Evolutionary conservation across 305 asterid species (phyloP).

Genomic region (Solanum aculeatissimum): DNA sequence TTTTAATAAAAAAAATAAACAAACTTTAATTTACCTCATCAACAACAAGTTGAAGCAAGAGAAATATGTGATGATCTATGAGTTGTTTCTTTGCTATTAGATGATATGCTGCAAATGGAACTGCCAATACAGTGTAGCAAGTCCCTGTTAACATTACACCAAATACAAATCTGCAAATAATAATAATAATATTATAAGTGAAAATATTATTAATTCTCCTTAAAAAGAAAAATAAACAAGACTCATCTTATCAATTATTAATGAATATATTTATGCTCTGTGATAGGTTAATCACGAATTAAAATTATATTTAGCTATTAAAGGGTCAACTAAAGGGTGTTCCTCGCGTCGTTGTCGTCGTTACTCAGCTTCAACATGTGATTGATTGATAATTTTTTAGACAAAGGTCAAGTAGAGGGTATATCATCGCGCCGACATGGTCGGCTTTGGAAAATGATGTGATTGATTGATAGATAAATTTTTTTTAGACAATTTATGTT

Average conservation of each 20-base stretch:
- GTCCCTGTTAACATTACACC: constrained; percentile 10
- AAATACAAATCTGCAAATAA: background rate
- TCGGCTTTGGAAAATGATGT: too few relatives aligned
- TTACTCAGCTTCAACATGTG: too few relatives aligned
- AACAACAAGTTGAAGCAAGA: constrained; percentile 14
- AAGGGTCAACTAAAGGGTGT: too few relatives aligned
- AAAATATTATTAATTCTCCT: background rate
- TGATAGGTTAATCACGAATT: background rate
- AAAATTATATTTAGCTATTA: too few relatives aligned
- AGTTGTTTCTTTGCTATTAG: constrained; percentile 17
- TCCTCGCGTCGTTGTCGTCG: too few relatives aligned
- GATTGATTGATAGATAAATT: too few relatives aligned
- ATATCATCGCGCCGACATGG: too few relatives aligned
- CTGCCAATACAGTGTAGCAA: constrained; percentile 13
- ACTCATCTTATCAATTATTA: background rate
- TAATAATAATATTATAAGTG: background rate
- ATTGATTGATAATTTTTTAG: too few relatives aligned
- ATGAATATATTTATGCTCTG: background rate
- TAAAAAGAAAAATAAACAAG: too few relatives aligned
- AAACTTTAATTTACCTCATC: constrained; percentile 9
- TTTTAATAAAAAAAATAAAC: too few relatives aligned
- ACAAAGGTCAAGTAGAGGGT: too few relatives aligned
- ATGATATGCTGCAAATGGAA: constrained; percentile 25
- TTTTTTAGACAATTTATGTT: too few relatives aligned
- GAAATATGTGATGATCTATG: constrained; percentile 7